Conservation (phyloP, 2,329 filamentous ascomycete species). For the Hymenoscyphus occultus region DNA sequence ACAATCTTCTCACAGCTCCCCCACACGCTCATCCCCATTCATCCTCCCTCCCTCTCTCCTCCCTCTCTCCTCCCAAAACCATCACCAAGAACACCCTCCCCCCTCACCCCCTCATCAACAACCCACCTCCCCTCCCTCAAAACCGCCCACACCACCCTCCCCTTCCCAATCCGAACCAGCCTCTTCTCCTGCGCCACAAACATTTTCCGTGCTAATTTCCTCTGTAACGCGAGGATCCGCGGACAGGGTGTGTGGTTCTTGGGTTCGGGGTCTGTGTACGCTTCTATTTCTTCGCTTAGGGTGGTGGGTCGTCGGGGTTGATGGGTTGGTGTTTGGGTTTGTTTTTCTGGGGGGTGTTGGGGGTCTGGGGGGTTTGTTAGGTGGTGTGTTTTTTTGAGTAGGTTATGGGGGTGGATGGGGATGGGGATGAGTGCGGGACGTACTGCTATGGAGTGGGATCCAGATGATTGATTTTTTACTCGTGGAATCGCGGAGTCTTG, state of each 20-base stretch:
- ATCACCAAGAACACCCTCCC: neutral
- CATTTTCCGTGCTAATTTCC: neutral
- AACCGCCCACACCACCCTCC: neutral
- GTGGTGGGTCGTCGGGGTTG: neutral
- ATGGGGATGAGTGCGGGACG: neutral
- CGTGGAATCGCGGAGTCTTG: neutral
- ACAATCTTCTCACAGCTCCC: neutral
- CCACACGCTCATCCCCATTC: neutral
- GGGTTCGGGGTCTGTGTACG: neutral
- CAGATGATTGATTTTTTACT: neutral
- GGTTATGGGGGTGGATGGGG: neutral
- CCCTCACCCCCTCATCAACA: neutral
- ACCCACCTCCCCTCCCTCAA: neutral
- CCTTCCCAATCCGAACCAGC: neutral
- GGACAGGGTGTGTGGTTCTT: neutral
- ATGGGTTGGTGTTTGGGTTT: neutral
- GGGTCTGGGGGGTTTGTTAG: neutral
- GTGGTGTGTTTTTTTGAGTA: neutral
- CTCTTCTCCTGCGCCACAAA: neutral
- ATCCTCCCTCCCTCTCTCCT: neutral
- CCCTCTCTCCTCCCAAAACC: neutral
- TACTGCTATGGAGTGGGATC: neutral
- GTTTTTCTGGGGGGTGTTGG: neutral
- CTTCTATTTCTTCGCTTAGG: conserved; percentile 2
- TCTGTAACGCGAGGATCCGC: neutral